phyloP scores from a whole-genome alignment of 352 stramenopile species.

The Pythium myriotylum region DNA sequence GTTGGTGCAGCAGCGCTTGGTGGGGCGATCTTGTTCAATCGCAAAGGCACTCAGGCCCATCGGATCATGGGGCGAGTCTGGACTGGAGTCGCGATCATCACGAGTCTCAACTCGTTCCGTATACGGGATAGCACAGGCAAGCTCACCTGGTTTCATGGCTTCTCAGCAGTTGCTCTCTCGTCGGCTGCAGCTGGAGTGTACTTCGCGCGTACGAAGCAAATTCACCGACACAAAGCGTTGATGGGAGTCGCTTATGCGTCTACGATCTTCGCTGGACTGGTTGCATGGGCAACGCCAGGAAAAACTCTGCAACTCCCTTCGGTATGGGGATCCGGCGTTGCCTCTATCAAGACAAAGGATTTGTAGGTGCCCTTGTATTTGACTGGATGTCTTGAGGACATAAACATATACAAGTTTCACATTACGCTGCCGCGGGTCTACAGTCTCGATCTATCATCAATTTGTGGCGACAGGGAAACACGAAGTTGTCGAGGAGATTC shows the following conservation, averaged over 20 bases:
- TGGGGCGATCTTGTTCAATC: not conserved
- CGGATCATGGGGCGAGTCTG: slow-evolving; percentile 12
- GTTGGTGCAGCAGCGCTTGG: slow-evolving; percentile 1
- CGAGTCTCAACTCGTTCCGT: slow-evolving; percentile 16
- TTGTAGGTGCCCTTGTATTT: no score
- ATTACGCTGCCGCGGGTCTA: no score
- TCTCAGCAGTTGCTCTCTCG: slow-evolving; percentile 4
- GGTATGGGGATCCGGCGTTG: no score
- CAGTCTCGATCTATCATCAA: not conserved
- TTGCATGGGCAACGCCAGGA: slow-evolving; percentile 4
- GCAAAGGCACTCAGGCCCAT: slow-evolving; percentile 12
- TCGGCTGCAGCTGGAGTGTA: slow-evolving; percentile 8
- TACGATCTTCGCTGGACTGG: not conserved
- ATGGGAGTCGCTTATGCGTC: slow-evolving; percentile 12
- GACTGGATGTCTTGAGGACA: no score
- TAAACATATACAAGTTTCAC: no score
- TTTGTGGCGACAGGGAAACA: not conserved
- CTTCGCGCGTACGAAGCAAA: slow-evolving; percentile 13
- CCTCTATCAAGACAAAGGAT: no score
- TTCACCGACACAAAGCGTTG: slow-evolving; percentile 7
- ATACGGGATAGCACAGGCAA: slow-evolving; percentile 6
- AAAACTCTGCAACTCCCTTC: not conserved
- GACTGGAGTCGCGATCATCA: slow-evolving; percentile 8
- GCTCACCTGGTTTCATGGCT: slow-evolving; percentile 16
- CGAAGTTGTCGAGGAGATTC: not conserved